phyloP scores from a whole-genome alignment of 1,284 basidiomycete species.

The Somion occarium region DNA sequence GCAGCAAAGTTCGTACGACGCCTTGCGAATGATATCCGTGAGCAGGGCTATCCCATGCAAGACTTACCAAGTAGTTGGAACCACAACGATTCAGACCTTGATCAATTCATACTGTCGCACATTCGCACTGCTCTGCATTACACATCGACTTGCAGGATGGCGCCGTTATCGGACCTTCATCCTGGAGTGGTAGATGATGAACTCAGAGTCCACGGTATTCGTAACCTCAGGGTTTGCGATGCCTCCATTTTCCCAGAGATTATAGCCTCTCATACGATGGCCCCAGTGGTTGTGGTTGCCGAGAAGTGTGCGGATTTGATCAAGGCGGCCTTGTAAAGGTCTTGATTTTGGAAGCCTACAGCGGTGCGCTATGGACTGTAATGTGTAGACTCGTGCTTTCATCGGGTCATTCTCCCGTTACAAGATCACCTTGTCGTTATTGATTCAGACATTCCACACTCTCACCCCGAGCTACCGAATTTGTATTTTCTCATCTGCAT shows the following conservation, averaged over 20 bases:
- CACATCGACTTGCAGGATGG: conserved; percentile 35
- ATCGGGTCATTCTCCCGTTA: no score
- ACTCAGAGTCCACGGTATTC: conserved; percentile 44
- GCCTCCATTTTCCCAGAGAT: conserved; percentile 36
- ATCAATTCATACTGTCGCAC: conserved; percentile 21
- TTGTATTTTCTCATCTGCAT: no score
- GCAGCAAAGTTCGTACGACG: conserved; percentile 22
- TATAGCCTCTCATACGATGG: conserved; percentile 31
- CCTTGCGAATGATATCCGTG: conserved; percentile 26
- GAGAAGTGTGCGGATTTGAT: conserved; percentile 29
- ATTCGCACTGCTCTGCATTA: conserved; percentile 31
- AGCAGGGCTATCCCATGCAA: conserved; percentile 28
- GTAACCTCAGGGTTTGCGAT: conserved; percentile 35
- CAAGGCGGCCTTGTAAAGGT: conserved; percentile 20
- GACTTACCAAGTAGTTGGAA: no score
- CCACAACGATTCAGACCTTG: conserved; percentile 26
- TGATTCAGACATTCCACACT: no score
- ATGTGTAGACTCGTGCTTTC: no score
- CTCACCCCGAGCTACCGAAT: no score
- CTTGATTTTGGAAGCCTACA: conserved; percentile 14
- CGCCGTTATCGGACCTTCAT: conserved; percentile 21
- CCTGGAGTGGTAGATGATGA: conserved; percentile 44
- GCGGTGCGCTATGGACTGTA: no score
- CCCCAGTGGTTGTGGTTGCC: conserved; percentile 32
- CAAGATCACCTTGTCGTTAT: no score